phyloP scores from a whole-genome alignment of 2,329 filamentous ascomycete genomes.

The Alternaria triticimaculans region DNA sequence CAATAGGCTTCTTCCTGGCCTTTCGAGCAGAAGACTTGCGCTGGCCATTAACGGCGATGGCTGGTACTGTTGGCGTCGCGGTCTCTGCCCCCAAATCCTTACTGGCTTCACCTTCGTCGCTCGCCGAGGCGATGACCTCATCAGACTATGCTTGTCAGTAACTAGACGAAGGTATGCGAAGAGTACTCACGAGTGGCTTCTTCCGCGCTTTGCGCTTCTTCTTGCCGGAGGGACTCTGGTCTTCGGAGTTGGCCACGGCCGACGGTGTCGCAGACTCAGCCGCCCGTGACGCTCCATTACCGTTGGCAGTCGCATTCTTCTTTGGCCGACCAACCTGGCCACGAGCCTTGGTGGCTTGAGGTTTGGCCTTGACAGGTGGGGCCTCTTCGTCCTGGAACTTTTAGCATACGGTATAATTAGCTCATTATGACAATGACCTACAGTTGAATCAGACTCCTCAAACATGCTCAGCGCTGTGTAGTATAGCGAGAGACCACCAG shows the following conservation, averaged over 20 bases:
- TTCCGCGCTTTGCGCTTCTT: slow-evolving; percentile 38
- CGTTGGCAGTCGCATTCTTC: slow-evolving; percentile 35
- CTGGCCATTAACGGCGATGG: slow-evolving; percentile 24
- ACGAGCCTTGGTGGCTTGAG: slow-evolving; percentile 27
- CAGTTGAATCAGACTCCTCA: slow-evolving; percentile 37
- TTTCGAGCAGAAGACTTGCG: slow-evolving; percentile 36
- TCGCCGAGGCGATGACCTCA: slow-evolving; percentile 40
- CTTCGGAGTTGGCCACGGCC: slow-evolving; percentile 24
- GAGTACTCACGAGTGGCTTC: slow-evolving; percentile 33
- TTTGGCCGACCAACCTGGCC: slow-evolving; percentile 31
- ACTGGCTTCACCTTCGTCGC: slow-evolving; percentile 27
- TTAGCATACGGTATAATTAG: slow-evolving; percentile 20
- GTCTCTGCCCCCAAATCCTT: slow-evolving; percentile 21
- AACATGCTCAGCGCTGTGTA: slow-evolving; percentile 38
- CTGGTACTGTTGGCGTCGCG: slow-evolving; percentile 18
- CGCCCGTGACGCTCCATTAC: slow-evolving; percentile 25
- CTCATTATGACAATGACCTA: slow-evolving; percentile 21
- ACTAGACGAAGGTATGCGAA: background rate
- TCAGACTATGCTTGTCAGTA: slow-evolving; percentile 34
- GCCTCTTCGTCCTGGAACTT: slow-evolving; percentile 34
- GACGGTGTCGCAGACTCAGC: slow-evolving; percentile 24
- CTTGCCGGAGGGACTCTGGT: slow-evolving; percentile 32
- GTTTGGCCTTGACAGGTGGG: slow-evolving; percentile 19
- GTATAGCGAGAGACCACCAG: slow-evolving; percentile 39
- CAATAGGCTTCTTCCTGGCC: slow-evolving; percentile 39